Evolutionary conservation across 2,329 filamentous ascomycete genomes (phyloP).

Genomic region (Colletotrichum sp.): DNA sequence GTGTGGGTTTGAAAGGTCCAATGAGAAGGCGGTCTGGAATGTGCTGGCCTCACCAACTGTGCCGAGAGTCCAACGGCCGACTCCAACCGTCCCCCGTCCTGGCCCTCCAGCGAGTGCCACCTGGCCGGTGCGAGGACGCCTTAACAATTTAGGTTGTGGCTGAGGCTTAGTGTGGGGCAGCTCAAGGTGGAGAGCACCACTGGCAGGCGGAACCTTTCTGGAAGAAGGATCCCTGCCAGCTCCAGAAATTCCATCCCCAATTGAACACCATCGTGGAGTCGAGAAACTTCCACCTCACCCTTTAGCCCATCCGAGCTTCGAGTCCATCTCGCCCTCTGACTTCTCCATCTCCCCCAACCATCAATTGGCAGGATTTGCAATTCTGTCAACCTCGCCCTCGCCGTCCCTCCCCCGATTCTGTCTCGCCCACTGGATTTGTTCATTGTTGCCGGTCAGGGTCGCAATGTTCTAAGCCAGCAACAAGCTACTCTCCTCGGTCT

Average conservation of each 20-base stretch:
- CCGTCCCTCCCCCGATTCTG: conserved; percentile 30
- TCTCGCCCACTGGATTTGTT: conserved; percentile 39
- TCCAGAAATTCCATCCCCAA: conserved; percentile 19
- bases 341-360: conserved; percentile 24
- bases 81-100: background rate
- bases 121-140: background rate
- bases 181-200: background rate
- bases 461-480: conserved; percentile 41
- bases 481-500: conserved; percentile 11
- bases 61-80: background rate
- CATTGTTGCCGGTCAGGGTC: conserved; percentile 23
- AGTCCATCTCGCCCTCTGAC: conserved; percentile 24
- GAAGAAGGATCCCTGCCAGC: conserved; percentile 11
- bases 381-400: conserved; percentile 19
- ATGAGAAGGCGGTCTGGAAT: background rate
- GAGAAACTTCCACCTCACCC: conserved; percentile 48
- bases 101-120: background rate
- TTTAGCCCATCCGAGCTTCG: conserved; percentile 32
- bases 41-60: background rate
- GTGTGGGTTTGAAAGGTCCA: background rate
- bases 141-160: conserved; percentile 21
- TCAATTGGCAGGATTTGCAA: conserved; percentile 5
- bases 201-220: conserved; percentile 15
- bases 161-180: conserved; percentile 15
- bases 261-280: conserved; percentile 31